Evolutionary conservation across 352 stramenopile species (phyloP), one percentile per base, ranked within the genome.

Genomic region (Phytophthora rubi): DNA sequence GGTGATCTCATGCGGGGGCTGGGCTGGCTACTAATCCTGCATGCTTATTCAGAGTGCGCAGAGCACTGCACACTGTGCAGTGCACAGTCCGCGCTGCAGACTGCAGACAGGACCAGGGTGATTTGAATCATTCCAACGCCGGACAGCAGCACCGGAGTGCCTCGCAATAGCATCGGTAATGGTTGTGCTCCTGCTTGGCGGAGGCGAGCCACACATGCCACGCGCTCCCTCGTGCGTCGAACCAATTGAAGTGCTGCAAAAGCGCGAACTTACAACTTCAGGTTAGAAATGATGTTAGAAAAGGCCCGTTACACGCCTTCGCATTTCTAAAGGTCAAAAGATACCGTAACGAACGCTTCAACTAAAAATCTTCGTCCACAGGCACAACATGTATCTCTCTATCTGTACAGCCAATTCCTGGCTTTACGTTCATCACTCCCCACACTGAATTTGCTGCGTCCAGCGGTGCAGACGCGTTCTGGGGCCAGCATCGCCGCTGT

Each of bases 71-170:
- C 26, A 28, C 26, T 28, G 2, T 28, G 26, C 26, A 28, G 26
- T 28, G 44, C 18, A 30, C 47, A 53, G n/a, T 30, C 18, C 16
- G n/a, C 47, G 21, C 16, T 13, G 47, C 18, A n/a, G 15, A 39
- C 23, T 67, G 44, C 53, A 70, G 54, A 70, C 67, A 65, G 45
- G 66, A 47, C 47, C 21, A 33, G 26, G 51, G 49, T 65, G 61
- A 70, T 75, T 75, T 75, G 62, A 62, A 59, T 70, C 44, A 65
- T 37, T 32, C 21, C 48, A 67, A 53, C 33, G 12, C 33, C 45
- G 57, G 44, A 57, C 45, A 70, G 35, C 53, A 59, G 30, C 13
- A 60, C 37, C 12, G 28, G 37, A 65, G 28, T 68, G 39, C 49
- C 30, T 42, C 13, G 35, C 13, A 30, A 30, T 30, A 30, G 4